Base-by-base conservation (phyloP, 495 filamentous ascomycete species). In the Peziza echinospora region DNA sequence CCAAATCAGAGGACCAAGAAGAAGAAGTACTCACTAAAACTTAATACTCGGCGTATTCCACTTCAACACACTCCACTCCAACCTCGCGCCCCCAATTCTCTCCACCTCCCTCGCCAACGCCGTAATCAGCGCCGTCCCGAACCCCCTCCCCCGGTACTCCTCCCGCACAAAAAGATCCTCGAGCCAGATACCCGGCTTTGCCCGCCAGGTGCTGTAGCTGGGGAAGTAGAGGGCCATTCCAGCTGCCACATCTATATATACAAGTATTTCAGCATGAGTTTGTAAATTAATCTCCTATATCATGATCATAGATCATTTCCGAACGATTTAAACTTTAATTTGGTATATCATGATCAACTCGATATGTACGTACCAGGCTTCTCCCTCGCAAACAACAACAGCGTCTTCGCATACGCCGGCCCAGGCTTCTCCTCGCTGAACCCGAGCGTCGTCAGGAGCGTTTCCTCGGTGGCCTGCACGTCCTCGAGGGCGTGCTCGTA, bases 21-120 rank as follows among this genome's bases (percentile, higher is more conserved):
- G n/a, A n/a, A n/a, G n/a, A n/a, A 43, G 16, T 11, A 8, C 41
- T 43, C 5, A 43, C 41, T 97, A 96, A 58, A 97, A 94, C 56
- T 76, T 65, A 61, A 94, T 84, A 53, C 74, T 80, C 34, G 82
- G 80, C 66, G 82, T 73, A 62, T 97, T 94, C 86, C 73, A 82
- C 64, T 78, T 85, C 53, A 97, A 61, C 54, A 93, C 86, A 57
- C 73, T 82, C 89, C 89, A 97, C 64, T 93, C 87, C 47, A 97
- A 61, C 53, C 89, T 71, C 5, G 71, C 69, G 0, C 85, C 86
- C 10, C 71, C 64, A 26, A 85, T 75, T 49, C 68, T 68, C 45
- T 82, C 65, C 44, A 81, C 71, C 62, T 87, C 80, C 58, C 71
- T 69, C 26, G 87, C 87, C 61, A 94, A 64, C 56, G 75, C 75